Conservation (phyloP, 2,329 filamentous ascomycete species). For the Neonectria faginata region DNA sequence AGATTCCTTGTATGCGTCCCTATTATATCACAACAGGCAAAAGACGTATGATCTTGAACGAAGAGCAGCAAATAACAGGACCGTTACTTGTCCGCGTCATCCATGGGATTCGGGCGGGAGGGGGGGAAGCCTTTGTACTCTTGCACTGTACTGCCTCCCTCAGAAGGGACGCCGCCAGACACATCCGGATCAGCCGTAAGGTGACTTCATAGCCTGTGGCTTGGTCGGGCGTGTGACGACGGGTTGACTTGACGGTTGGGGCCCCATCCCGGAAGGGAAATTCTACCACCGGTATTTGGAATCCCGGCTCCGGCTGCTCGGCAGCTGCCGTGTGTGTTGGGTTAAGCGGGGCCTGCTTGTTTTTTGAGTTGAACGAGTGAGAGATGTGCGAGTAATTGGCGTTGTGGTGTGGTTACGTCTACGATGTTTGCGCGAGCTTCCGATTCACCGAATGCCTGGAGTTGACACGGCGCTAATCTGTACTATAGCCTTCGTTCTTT, state of each 20-base stretch:
- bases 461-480: neutral
- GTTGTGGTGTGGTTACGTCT: conserved; percentile 6
- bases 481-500: neutral
- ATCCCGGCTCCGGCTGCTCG: conserved; percentile 3
- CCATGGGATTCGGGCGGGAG: neutral
- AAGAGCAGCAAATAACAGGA: neutral
- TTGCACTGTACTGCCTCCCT: conserved; percentile 7
- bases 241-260: conserved; percentile 5
- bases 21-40: neutral
- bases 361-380: conserved; percentile 4
- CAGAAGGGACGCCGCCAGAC: neutral
- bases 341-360: neutral
- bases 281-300: neutral
- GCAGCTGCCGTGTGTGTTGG: neutral
- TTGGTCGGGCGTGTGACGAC: conserved; percentile 8
- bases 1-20: neutral
- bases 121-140: neutral
- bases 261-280: neutral
- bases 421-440: neutral
- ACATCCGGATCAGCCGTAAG: conserved; percentile 2
- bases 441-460: neutral
- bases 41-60: neutral
- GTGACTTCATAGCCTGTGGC: conserved; percentile 11
- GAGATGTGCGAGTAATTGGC: neutral
- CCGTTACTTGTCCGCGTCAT: conserved; percentile 3